Percentiles rank a stretch among this genome's conserved stretches.
Conservation (phyloP, 78 protist species). For the Protostelium mycophagum region DNA sequence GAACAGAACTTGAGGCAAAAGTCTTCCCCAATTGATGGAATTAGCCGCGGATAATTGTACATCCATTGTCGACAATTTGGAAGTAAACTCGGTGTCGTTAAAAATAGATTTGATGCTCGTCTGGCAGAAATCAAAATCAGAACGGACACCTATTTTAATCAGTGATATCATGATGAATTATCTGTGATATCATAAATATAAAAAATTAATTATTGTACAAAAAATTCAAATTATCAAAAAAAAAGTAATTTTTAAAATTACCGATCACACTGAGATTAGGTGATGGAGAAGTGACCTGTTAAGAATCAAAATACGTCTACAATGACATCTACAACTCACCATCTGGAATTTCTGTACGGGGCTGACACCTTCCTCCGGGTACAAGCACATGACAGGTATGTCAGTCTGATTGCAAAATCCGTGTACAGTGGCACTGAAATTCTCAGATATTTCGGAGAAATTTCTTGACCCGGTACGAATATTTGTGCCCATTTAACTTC, state of each 20-base stretch:
- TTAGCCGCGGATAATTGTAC: conserved; percentile 29
- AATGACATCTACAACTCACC: conserved; percentile 5
- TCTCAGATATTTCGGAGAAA: too few relatives aligned
- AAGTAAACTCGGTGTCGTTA: conserved; percentile 4
- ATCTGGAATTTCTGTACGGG: conserved; percentile 30
- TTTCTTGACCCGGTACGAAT: too few relatives aligned
- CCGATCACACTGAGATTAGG: neutral
- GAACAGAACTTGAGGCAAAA: conserved; percentile 56
- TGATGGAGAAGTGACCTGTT: too few relatives aligned
- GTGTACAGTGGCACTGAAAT: conserved; percentile 32
- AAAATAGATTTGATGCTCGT: conserved; percentile 6
- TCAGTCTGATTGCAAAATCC: neutral
- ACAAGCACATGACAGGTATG: conserved; percentile 11
- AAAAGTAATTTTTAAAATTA: too few relatives aligned
- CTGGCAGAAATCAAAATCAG: conserved; percentile 25
- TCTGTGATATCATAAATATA: neutral
- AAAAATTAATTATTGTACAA: neutral
- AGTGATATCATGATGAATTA: neutral
- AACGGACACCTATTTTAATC: neutral
- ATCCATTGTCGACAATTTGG: neutral
- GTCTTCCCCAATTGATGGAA: conserved; percentile 60
- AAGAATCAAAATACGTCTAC: too few relatives aligned
- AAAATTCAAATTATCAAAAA: neutral
- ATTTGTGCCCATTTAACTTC: too few relatives aligned
- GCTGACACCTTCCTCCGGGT: conserved; percentile 16